These are phyloP conservation scores for Daldinia sp. DNA, from an alignment of 2,329 filamentous ascomycete genomes.

Conservation along the genomic window DNA sequence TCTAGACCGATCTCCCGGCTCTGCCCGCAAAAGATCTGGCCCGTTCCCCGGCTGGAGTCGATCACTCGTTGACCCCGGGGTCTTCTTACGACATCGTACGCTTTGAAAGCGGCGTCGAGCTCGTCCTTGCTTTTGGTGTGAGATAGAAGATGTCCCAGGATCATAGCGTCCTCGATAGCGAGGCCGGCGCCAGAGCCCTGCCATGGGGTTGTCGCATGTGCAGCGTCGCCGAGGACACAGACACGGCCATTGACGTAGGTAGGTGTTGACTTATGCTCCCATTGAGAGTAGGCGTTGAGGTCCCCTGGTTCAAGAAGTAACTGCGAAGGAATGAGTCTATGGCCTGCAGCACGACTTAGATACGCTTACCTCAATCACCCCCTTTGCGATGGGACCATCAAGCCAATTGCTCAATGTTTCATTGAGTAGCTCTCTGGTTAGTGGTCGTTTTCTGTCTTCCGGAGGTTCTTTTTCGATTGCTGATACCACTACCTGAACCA, in stretches of 20 bases:
- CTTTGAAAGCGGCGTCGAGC: neutral
- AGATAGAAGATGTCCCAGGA: conserved; percentile 18
- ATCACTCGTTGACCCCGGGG: neutral
- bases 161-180: conserved; percentile 36
- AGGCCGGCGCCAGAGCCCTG: conserved; percentile 25
- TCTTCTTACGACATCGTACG: neutral
- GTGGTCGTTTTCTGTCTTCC: neutral
- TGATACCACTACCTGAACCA: conserved; percentile 16
- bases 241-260: neutral
- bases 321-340: neutral
- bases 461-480: conserved; percentile 9
- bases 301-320: neutral
- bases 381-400: neutral
- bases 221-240: conserved; percentile 28
- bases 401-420: neutral
- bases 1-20: too few relatives aligned
- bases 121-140: neutral
- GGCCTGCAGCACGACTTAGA: neutral
- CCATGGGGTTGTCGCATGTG: conserved; percentile 34
- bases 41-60: neutral
- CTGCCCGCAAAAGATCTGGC: neutral
- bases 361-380: neutral
- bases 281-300: neutral
- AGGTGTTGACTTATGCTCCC: neutral
- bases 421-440: neutral